Evolutionary conservation across 2,329 filamentous ascomycete genomes (phyloP), one percentile per base, ranked within the genome.

Genomic region (Xylaria sp.): DNA sequence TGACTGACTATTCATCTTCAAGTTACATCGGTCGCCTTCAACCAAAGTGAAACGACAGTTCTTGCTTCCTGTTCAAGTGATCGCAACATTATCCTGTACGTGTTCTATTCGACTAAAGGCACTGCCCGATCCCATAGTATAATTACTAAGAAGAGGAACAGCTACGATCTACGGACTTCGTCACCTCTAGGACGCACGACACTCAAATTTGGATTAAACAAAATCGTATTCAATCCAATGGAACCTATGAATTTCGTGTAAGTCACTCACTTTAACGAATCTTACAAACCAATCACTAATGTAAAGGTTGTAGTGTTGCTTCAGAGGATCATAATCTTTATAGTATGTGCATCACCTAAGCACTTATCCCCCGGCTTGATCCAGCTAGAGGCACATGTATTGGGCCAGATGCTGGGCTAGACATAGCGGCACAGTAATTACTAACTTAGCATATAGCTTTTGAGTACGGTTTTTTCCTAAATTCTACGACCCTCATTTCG

Each of bases 181-280:
- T 93, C 91, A 46, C 93, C 96, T 12, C 85, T 98, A 20, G 88
- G 92, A 72, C 94, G 94, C 78, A 91, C 92, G 0, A 87, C 94
- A 13, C 88, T 98, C 73, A 92, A 89, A 63, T 91, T 99, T 74
- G 90, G 94, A 46, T 92, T 89, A 68, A 98, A 97, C 82, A 88
- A 90, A 58, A 87, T 98, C 62, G 87, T 92, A 52, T 99, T 95
- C 94, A 98, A 98, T 74, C 96, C 96, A 0, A 96, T 98, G 91
- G 94, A 97, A 81, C 92, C 94, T 8, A 97, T 97, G 85, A 97
- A 98, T 82, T 91, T 98, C 77, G 95, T 37, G 34, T 37, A 37
- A 37, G 34, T 37, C 10, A 10, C 7, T 37, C 34, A 8, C 34
- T 37, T 37, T 28, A 28, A 3, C 28, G 28, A 28, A 28, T 28